Percentiles rank a stretch among this genome's conserved stretches.
Evolutionary conservation across 495 filamentous ascomycete genomes (phyloP).

Genomic region (Podospora pseudoanserina): DNA sequence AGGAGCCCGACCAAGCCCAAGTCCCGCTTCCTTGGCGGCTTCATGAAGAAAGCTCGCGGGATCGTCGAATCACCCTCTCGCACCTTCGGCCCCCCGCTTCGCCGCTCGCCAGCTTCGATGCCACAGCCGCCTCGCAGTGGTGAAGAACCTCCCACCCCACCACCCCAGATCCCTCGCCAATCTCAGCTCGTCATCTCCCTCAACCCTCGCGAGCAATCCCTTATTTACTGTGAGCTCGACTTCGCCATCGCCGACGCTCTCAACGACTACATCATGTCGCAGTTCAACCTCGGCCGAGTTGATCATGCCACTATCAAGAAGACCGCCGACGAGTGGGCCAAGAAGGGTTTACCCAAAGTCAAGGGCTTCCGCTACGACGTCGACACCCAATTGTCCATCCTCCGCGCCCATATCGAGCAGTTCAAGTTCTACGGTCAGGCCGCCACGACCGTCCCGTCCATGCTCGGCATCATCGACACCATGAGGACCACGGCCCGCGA

Average conservation of each 20-base stretch:
- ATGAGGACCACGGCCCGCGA: neutral
- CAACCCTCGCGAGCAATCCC: neutral
- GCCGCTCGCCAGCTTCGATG: neutral
- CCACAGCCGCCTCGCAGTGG: neutral
- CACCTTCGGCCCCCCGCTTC: neutral
- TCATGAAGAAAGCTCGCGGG: neutral
- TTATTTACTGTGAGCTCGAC: neutral
- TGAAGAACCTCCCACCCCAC: neutral
- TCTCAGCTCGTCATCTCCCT: neutral
- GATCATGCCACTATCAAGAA: neutral
- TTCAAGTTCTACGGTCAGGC: neutral
- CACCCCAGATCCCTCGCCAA: neutral
- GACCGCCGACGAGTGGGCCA: neutral
- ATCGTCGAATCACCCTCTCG: neutral
- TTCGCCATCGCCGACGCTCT: neutral
- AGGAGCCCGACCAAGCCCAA: neutral
- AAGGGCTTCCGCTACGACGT: neutral
- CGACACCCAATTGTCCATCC: slow-evolving; percentile 1
- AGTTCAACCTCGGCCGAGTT: neutral
- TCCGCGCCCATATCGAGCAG: neutral
- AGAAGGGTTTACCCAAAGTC: neutral
- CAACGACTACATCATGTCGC: neutral
- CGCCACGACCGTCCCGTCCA: neutral
- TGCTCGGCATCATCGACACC: neutral
- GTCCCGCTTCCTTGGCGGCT: neutral